Evolutionary conservation across 768 basidiomycete species (phyloP), one percentile per base, ranked within the genome.

Genomic region (Leccinum longicurvipes): DNA sequence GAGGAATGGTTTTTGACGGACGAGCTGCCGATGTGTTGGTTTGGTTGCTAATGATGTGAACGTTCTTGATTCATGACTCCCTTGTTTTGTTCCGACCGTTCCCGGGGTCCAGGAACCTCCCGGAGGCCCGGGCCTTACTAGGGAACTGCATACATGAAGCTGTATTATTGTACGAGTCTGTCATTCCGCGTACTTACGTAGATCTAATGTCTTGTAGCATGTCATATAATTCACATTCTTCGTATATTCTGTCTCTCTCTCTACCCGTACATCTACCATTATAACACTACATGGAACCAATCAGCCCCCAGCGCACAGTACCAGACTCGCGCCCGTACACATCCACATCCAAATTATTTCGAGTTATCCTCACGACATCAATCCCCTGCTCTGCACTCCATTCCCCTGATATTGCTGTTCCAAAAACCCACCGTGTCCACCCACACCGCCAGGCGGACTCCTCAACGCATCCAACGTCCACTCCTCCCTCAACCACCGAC

Each of bases 401-500:
- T 2, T 2, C 6, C 36, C 57, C 42, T 53, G 31, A 14, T 46
- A 15, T 5, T 72, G 63, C 67, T 71, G 67, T 57, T 82, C 82
- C 49, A 74, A 65, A 58, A 61, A 76, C 62, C 39, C 75, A 68
- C 25, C 77, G 77, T 59, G 72, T 60, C 36, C 74, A 68, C 66
- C 39, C 63, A 48, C 46, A 12, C 55, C 32, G 24, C 68, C 65
- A 60, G 55, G 69, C 56, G 54, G 66, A 59, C 67, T 55, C 55
- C 69, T 28, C 1, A 67, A 69, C 63, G 62, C 60, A 24, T 78
- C 79, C 58, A 79, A 62, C 32, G 73, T 75, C 82, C 91, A 93
- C 59, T 83, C 80, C 39, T 85, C 82, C 65, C 85, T 82, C 61
- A 95, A 69, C 60, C 82, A 80, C 65, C 82, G 82, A 77, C 87